Base-by-base conservation (phyloP, 2,329 filamentous ascomycete species). In the Aquanectria penicillioides region DNA sequence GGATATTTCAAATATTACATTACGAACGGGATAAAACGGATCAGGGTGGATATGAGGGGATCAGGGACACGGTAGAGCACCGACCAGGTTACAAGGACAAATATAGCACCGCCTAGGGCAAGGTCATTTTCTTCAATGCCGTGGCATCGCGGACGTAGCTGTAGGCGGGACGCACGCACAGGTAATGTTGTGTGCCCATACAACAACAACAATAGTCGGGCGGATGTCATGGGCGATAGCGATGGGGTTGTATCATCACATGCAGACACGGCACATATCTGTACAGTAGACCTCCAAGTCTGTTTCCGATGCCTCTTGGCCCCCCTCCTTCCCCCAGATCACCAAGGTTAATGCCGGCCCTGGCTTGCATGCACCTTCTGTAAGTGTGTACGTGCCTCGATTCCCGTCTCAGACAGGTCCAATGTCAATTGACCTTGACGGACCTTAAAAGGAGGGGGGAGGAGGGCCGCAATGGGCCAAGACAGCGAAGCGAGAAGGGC, bases 341-440 rank as follows among this genome's bases (percentile, higher is more conserved):
- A n/a, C 34, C 25, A 57, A 46, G 41, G 40, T 43, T 43, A 50
- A 58, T 58, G 54, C 54, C 48, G 49, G 37, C 25, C 34, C 43
- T 49, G 15, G 20, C 13, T 12, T 54, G 51, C 51, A 51, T 51
- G 51, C 31, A 48, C 26, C 20, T 47, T 22, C 41, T 54, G 41
- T 46, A 47, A 17, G n/a, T n/a, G n/a, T n/a, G n/a, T n/a, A n/a
- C 40, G 50, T 46, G 33, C 40, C 31, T 38, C 31, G 52, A 43
- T 36, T 29, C 22, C 12, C 38, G 22, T 28, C 18, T 47, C n/a
- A 43, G 36, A 50, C 23, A 44, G 40, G 33, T 29, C 18, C 31
- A 40, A 28, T 55, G 36, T 43, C 56, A 58, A 58, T 58, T 58
- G 55, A 52, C 54, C 38, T 46, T 51, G 37, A 50, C 53, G 41